These are phyloP conservation scores for Botrytis aclada DNA, from an alignment of 2,329 filamentous ascomycete genomes.

Conservation along the genomic window DNA sequence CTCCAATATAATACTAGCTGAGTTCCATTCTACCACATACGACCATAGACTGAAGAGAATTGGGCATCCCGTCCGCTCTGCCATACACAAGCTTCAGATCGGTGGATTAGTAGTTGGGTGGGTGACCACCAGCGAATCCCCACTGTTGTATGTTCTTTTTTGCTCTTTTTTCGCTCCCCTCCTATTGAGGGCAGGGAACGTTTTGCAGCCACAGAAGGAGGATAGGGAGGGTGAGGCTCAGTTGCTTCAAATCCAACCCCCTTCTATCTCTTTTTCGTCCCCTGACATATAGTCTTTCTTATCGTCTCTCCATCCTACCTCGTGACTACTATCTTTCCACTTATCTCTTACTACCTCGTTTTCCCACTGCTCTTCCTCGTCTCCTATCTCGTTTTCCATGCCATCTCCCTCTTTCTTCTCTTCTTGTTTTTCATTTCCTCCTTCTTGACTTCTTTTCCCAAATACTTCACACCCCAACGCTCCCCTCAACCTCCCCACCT, in stretches of 20 bases:
- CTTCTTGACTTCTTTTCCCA: background rate
- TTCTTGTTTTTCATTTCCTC: background rate
- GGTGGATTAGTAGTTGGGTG: background rate
- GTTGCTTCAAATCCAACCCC: background rate
- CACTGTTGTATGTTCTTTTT: background rate
- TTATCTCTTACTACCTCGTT: background rate
- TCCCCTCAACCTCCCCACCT: background rate
- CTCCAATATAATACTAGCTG: background rate
- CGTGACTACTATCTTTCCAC: background rate
- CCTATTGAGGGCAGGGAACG: background rate
- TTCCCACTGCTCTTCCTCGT: background rate
- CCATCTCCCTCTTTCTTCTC: too few species aligned
- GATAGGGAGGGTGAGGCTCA: background rate
- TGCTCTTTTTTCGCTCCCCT: background rate
- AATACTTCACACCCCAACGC: background rate
- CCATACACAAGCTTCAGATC: background rate
- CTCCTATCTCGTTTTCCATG: background rate
- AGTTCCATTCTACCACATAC: fast-evolving
- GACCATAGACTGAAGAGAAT: constrained; percentile 11
- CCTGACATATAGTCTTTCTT: background rate
- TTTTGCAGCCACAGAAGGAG: background rate
- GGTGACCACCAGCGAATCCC: background rate
- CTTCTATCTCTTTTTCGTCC: background rate
- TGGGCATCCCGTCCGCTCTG: constrained; percentile 1
- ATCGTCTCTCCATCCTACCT: background rate